Evolutionary conservation across 495 filamentous ascomycete genomes (phyloP), one percentile per base, ranked within the genome.

Genomic region (Penicillium crystallinum): DNA sequence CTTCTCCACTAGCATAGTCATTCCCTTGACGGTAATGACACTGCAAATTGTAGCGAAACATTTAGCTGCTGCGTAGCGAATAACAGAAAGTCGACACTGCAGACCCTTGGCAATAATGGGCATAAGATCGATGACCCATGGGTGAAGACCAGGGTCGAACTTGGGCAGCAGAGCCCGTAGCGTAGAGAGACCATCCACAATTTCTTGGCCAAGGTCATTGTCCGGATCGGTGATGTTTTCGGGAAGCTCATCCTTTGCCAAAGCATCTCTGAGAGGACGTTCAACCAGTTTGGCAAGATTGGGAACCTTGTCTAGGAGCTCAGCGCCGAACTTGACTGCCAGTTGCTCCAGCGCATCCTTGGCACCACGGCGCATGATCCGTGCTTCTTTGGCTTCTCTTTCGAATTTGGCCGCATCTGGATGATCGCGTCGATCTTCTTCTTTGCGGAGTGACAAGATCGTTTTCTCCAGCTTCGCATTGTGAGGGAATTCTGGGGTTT

Each of bases 41-140:
- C 91, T 97, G 78, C 95, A 97, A 21, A 97, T 86, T 8, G 92
- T 97, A 8, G 95, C 93, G 65, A 98, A 84, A 65, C 95, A 97
- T 67, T 98, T 98, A 9, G 93, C 95, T 29, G 93, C 93, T 61
- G 91, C 90, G 67, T 98, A 98, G 38, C 93, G 82, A 67, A 97
- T 88, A 0, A 98, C 87, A 10, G 92, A 92, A 8, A 96, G 77
- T 54, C 85, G 78, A 9, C 88, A 95, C 57, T 89, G 89, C 12
- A 98, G 76, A 2, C 87, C 91, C 65, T 86, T 91, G 64, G 87
- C 85, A 44, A 97, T 81, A 39, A 90, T 76, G n/a, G 93, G 92
- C 66, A 97, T 81, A 48, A 96, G 79, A 23, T 79, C 76, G 62
- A 90, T 78, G 27, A 98, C 82, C 70, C 90, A 92, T 6, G 79